phyloP scores from a whole-genome alignment of 345 rosid species.

The Draba incana region DNA sequence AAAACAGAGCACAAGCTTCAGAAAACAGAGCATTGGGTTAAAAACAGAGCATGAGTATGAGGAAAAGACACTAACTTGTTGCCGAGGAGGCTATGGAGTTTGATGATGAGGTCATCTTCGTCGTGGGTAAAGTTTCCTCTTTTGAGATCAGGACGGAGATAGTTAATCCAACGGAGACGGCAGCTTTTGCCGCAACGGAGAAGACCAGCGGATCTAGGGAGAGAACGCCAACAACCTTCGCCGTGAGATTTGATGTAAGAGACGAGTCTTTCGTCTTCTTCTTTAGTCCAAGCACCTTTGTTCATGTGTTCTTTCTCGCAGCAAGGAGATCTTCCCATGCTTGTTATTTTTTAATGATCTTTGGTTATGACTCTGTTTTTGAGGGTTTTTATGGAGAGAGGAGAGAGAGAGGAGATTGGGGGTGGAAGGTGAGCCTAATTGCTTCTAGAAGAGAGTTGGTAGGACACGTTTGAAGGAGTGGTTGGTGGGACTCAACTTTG shows the following conservation, averaged over 20 bases:
- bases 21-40: constrained; percentile 1
- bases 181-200: constrained; percentile 70
- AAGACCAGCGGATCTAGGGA: constrained; percentile 63
- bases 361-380: neutral
- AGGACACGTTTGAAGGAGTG: constrained; percentile 82
- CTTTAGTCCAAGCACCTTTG: constrained; percentile 72
- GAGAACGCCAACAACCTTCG: constrained; percentile 69
- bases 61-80: constrained; percentile 49
- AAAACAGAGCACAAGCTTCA: neutral
- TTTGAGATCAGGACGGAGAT: constrained; percentile 65
- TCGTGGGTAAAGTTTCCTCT: constrained; percentile 64
- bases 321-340: constrained; percentile 79
- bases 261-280: constrained; percentile 56
- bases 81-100: constrained; percentile 63
- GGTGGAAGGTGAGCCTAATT: constrained; percentile 48
- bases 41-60: neutral
- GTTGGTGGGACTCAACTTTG: constrained; percentile 59
- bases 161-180: constrained; percentile 68
- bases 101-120: constrained; percentile 64
- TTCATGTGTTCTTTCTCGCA: constrained; percentile 69
- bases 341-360: neutral
- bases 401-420: constrained; percentile 33
- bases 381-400: constrained; percentile 35
- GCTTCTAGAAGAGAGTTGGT: constrained; percentile 99
- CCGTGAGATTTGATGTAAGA: constrained; percentile 63